Evolutionary conservation across 129 eudicot species (phyloP).

Genomic region (Flaveria ramosissima): DNA sequence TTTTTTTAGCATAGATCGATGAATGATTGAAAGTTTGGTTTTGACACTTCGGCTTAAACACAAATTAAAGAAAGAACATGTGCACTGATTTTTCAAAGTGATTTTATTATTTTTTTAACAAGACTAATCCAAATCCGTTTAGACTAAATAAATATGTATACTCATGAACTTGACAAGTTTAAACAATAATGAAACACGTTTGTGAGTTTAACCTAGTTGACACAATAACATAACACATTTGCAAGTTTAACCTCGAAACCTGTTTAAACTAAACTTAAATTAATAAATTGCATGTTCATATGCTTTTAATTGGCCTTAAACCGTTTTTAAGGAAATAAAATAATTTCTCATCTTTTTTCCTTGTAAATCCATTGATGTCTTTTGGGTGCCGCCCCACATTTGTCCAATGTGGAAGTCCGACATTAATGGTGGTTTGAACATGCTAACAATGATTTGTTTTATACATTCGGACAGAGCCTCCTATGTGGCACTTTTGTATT

Average conservation of each 20-base stretch:
- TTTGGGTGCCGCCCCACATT: slow-evolving; percentile 33
- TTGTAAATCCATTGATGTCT: not conserved
- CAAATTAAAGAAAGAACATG: too few relatives aligned
- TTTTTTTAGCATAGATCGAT: too few relatives aligned
- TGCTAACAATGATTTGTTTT: slow-evolving; percentile 30
- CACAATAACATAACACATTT: not conserved
- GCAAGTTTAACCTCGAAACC: not conserved
- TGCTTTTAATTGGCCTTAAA: too few relatives aligned
- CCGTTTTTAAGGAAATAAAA: too few relatives aligned
- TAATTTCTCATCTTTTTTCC: not conserved
- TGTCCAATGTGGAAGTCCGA: slow-evolving; percentile 32
- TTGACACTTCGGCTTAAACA: too few relatives aligned
- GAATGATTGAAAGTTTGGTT: too few relatives aligned
- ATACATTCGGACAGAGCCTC: slow-evolving; percentile 13
- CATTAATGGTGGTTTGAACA: slow-evolving; percentile 32
- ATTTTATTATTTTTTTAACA: too few relatives aligned
- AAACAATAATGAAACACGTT: not conserved
- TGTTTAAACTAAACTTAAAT: not conserved
- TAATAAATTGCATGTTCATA: not conserved
- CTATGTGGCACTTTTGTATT: slow-evolving; percentile 27
- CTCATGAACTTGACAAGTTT: not conserved
- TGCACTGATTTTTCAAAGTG: too few relatives aligned
- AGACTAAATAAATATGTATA: not conserved
- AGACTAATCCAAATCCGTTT: too few relatives aligned
- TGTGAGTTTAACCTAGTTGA: not conserved